Base-by-base conservation (phyloP, 768 basidiomycete genomes). In the Phanerochaete sordida region DNA sequence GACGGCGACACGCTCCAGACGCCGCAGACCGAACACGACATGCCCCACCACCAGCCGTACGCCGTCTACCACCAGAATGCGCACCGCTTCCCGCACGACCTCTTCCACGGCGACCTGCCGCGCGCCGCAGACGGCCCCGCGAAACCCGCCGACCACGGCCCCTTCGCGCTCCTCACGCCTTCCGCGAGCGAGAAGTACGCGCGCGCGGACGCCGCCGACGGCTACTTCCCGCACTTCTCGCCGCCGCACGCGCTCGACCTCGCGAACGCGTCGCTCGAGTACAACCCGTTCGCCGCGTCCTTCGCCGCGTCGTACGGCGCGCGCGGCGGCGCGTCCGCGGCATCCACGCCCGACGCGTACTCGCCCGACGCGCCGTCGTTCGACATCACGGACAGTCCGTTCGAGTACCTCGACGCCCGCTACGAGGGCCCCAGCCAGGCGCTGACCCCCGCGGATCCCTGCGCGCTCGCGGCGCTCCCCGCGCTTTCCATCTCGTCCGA, bases 1-100 rank as follows among this genome's bases (percentile, higher is more conserved):
- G 77, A 78, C 67, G 77, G 75, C 66, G 75, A 79, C 69, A 68
- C 72, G 57, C 68, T 79, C 56, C 71, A 75, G 62, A 79, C 77
- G 37, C 78, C 77, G 31, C 72, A 72, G 60, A 69, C 74, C 21
- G 69, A 72, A 59, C 70, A 73, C 55, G 64, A 68, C 63, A 65
- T 69, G 47, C 64, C n/a, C n/a, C n/a, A 69, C 44, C 64, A 68
- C 60, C 65, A 69, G 60, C 63, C 66, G 12, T 68, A 62, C 58
- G 61, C 59, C 35, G 62, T 66, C 0, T 67, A 64, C 37, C 59
- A 67, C n/a, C 64, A 61, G 28, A 1, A 68, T 21, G 58, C 67
- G 52, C 60, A 68, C 55, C 62, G 64, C 45, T 66, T 64, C 66
- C 58, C 57, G 24, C 62, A 52, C 57, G 28, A 45, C 39, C 62